Evolutionary conservation across 2,329 filamentous ascomycete species (phyloP).

Genomic region (Lasiodiplodia sp.): DNA sequence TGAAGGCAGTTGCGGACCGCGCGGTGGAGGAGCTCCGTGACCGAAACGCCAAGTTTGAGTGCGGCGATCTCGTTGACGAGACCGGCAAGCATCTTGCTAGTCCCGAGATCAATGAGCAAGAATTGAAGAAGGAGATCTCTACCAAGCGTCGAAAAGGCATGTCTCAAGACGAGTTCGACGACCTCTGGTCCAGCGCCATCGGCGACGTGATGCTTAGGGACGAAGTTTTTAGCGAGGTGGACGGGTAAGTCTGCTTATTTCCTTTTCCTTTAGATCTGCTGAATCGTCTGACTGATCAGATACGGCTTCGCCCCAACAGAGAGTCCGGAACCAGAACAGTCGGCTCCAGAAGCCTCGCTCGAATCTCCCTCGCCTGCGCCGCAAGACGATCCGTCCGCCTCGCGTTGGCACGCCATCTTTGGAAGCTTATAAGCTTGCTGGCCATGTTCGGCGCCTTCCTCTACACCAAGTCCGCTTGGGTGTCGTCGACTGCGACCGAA

Average conservation of each 20-base stretch:
- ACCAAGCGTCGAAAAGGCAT: conserved; percentile 72
- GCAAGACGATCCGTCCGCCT: conserved; percentile 79
- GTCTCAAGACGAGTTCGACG: conserved; percentile 84
- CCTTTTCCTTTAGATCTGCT: conserved; percentile 32
- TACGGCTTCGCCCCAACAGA: conserved; percentile 75
- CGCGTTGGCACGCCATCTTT: conserved; percentile 85
- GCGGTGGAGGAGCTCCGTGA: conserved; percentile 87
- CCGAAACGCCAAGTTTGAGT: conserved; percentile 88
- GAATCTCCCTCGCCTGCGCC: conserved; percentile 85
- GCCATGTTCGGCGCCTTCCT: conserved; percentile 45
- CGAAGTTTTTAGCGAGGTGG: conserved; percentile 63
- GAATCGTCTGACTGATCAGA: conserved; percentile 78
- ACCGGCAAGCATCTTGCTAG: conserved; percentile 66
- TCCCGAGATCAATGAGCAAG: conserved; percentile 71
- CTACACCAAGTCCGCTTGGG: conserved; percentile 72
- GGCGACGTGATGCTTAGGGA: conserved; percentile 72
- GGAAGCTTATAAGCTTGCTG: conserved; percentile 76
- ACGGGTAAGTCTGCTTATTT: conserved; percentile 61
- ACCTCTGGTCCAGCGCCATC: conserved; percentile 79
- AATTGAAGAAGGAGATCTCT: conserved; percentile 79
- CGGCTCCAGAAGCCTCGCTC: conserved; percentile 87
- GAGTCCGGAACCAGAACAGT: conserved; percentile 70
- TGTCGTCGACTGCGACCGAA: conserved; percentile 68
- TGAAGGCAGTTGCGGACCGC: conserved; percentile 86
- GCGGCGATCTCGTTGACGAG: conserved; percentile 73